Conservation (phyloP, 176 grass and related monocot species). For the Saccharum spontaneum region DNA sequence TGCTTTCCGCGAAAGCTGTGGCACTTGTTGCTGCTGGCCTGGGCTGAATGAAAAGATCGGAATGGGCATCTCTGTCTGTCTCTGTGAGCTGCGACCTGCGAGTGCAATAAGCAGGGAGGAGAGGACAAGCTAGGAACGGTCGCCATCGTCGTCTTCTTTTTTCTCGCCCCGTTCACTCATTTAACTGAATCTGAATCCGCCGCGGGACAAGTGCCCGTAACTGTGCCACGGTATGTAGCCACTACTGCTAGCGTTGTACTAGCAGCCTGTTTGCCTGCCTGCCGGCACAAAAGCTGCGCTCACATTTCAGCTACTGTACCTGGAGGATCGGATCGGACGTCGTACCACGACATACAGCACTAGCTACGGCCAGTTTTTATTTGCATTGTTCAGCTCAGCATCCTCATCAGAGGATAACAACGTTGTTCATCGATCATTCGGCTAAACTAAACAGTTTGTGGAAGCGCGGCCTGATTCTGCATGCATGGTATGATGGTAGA, state of each 20-base stretch:
- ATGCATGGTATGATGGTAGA: not conserved
- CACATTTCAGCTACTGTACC: not conserved
- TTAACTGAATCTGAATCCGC: slow-evolving; percentile 37
- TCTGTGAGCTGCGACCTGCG: not conserved
- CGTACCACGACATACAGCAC: not conserved
- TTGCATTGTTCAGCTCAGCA: not conserved
- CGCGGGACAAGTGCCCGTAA: slow-evolving; percentile 44
- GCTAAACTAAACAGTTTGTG: not conserved
- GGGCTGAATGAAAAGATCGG: not conserved
- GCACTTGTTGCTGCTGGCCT: not conserved
- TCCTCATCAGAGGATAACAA: not conserved
- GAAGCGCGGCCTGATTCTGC: too few relatives aligned
- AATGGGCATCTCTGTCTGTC: not conserved
- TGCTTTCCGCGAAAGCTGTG: not conserved
- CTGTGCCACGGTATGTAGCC: not conserved
- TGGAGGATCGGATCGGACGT: not conserved
- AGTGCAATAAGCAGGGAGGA: not conserved
- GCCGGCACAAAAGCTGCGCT: not conserved
- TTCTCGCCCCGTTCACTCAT: not conserved
- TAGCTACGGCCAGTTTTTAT: not conserved
- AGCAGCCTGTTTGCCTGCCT: not conserved
- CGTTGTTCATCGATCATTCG: not conserved
- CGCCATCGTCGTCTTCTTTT: not conserved
- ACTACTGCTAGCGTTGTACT: not conserved
- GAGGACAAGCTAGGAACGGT: not conserved